These are phyloP conservation scores for Fusarium chaquense DNA, from an alignment of 2,329 filamentous ascomycete genomes.

Conservation along the genomic window DNA sequence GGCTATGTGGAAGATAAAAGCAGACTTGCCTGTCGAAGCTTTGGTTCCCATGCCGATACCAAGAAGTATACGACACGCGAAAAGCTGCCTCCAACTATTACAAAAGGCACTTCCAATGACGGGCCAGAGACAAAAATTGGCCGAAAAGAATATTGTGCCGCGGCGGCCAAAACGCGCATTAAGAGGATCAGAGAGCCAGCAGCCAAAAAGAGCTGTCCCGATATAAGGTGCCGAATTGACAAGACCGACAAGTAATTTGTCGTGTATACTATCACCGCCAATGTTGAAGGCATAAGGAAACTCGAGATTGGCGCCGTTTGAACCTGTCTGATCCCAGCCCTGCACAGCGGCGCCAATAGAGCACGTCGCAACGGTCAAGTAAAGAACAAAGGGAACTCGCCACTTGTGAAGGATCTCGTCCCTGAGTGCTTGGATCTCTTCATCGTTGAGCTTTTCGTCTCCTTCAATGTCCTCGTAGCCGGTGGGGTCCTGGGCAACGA, in stretches of 20 bases:
- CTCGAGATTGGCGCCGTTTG: constrained; percentile 72
- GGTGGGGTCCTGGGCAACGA: constrained; percentile 77
- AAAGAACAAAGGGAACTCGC: constrained; percentile 71
- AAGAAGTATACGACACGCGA: constrained; percentile 77
- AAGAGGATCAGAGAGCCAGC: constrained; percentile 76
- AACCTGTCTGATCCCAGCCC: constrained; percentile 76
- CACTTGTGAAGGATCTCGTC: constrained; percentile 76
- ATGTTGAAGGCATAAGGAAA: constrained; percentile 67
- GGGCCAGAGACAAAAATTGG: constrained; percentile 76
- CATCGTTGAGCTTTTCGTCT: constrained; percentile 67
- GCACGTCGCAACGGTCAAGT: constrained; percentile 75
- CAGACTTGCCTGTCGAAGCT: constrained; percentile 65
- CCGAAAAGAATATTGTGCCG: constrained; percentile 76
- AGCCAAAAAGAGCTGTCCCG: constrained; percentile 64
- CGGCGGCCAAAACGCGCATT: constrained; percentile 60
- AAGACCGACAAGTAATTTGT: constrained; percentile 70
- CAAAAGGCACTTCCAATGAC: constrained; percentile 79
- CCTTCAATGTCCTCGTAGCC: constrained; percentile 70
- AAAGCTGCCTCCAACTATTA: constrained; percentile 77
- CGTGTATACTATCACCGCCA: constrained; percentile 50
- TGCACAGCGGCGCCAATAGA: constrained; percentile 78
- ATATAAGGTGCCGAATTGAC: constrained; percentile 71
- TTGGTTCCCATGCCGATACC: constrained; percentile 84
- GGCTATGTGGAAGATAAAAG: not conserved
- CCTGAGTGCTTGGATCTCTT: constrained; percentile 69